Percentiles rank a stretch among this genome's conserved stretches.
Evolutionary conservation across 306 rosid genomes (phyloP).

Genomic region (Prunus campanulata): DNA sequence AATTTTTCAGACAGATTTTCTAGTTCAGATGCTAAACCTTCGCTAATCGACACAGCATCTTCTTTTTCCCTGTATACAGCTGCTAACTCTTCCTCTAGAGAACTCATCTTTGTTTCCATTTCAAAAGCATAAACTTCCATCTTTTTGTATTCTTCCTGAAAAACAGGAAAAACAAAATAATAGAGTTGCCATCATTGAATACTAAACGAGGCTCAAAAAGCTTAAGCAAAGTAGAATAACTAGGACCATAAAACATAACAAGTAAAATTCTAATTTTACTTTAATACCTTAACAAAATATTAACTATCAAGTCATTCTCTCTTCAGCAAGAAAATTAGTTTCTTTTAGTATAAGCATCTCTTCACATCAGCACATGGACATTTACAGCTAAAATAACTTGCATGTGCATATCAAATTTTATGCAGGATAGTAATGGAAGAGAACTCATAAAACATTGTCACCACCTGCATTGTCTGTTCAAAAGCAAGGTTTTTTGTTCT

Average conservation of each 20-base stretch:
- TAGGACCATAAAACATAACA: not conserved
- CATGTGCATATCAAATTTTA: not conserved
- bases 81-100: constrained; percentile 58
- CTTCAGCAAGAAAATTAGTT: not conserved
- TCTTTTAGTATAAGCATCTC: not conserved
- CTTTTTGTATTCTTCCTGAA: constrained; percentile 73
- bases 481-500: constrained; percentile 48
- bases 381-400: not conserved
- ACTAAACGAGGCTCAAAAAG: not conserved
- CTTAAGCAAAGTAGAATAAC: not conserved
- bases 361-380: not conserved
- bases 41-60: constrained; percentile 49
- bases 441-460: constrained; percentile 17
- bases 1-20: constrained; percentile 56
- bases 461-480: constrained; percentile 68
- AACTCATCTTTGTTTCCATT: constrained; percentile 59
- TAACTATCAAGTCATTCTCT: not conserved
- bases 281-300: not conserved
- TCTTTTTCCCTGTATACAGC: constrained; percentile 53
- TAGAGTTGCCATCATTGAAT: not conserved
- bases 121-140: constrained; percentile 75
- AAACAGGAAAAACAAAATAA: not conserved
- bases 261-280: not conserved
- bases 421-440: constrained; percentile 1
- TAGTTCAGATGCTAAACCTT: constrained; percentile 57